Base-by-base conservation (phyloP, 345 rosid species). In the Gossypium ekmanianum region DNA sequence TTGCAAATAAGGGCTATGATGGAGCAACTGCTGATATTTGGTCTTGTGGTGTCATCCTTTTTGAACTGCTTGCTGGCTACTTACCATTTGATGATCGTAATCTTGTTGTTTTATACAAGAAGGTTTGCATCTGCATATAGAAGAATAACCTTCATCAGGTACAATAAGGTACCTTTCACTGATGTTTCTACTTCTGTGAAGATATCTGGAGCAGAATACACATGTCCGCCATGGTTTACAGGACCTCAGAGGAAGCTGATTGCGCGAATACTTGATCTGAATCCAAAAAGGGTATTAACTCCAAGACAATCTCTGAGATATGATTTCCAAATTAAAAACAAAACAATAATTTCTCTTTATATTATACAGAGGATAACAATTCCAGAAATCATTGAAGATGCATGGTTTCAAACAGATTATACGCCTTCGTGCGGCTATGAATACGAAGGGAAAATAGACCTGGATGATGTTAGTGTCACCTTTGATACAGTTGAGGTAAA, bases 41-140 rank as follows among this genome's bases (percentile, higher is more conserved):
- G 98, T 92, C 98, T 22, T 92, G 95, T 75, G 96, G 98, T 67
- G 95, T 94, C 50, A 85, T 94, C 74, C 97, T 94, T 48, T 94
- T 91, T 61, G 97, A 94, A 71, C 78, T 88, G 70, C 94, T 92
- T 63, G 84, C 97, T 4, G 98, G 97, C 29, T 78, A 71, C 82
- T 88, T 92, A 11, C 97, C 94, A 2, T 94, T 91, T 24, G 88
- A 92, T 65, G 95, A 94, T 12, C 88, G 84, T n/a, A 91, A 86
- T 29, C 94, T 94, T 71, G 79, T 86, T 72, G 74, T 79, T 73
- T 75, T 91, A 68, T 94, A 90, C 80, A 90, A 78, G 68, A 94
- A 94, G 89, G 93, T 89, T 77, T 65, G 66, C 67, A 72, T 59
- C 68, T 69, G 26, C 73, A 13, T 2, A 57, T 13, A 47, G 26